Base-by-base conservation (phyloP, 352 stramenopile genomes). In the Phytophthora europaea region DNA sequence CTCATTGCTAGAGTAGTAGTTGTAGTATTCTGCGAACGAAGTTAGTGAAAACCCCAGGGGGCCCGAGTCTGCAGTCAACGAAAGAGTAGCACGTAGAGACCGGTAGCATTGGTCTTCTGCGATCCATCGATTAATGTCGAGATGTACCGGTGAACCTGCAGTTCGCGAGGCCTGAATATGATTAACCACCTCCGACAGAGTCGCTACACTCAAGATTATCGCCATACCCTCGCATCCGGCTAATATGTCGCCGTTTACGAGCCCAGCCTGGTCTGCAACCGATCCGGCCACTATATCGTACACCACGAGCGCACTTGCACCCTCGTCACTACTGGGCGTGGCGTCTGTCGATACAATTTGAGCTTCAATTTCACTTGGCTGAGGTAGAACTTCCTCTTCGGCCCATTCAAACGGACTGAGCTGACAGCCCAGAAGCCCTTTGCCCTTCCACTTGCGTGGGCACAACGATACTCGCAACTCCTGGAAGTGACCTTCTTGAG, bases 361-460 rank as follows among this genome's bases (percentile, higher is more conserved):
- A 10, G 34, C 15, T 36, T 64, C 66, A 23, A 2, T 33, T 4
- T 70, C 58, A 43, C 18, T 23, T 16, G 59, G 31, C 28, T 50
- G 36, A 20, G 61, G 20, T 28, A 16, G 1, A 23, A 58, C 54
- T 34, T 45, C 6, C 10, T 73, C 54, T 5, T 73, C 40, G 4
- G 78, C 38, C 83, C 83, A 89, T 53, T 91, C 88, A 69, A 86
- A 91, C 28, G 85, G 83, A 54, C 79, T 84, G 4, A 93, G 58
- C 48, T 93, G 82, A 40, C 83, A 93, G 0, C 85, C 85, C 3
- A 93, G 77, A 2, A 93, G 64, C 0, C 85, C 85, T 64, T 91
- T 93, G 16, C 83, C 85, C 18, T 79, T 76, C 85, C 85, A 93
- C 62, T 93, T 90, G 1, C 67, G 81, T 0, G 85, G 83, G 50